phyloP scores from a whole-genome alignment of 768 basidiomycete species.

The Panaeolus cyanescens region DNA sequence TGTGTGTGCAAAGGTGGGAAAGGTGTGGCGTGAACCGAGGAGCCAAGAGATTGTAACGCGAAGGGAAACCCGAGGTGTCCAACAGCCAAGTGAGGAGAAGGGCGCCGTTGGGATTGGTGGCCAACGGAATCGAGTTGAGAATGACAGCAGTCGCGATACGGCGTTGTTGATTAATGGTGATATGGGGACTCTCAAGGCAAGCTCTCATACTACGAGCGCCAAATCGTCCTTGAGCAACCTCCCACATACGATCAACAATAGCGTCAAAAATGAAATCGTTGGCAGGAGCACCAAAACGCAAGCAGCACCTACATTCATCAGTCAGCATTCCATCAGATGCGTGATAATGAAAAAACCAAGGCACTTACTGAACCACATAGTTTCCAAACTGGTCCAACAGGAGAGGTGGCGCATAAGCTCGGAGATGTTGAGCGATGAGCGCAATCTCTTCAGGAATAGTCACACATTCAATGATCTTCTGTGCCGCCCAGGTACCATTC shows the following conservation, averaged over 20 bases:
- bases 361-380: conserved; percentile 85
- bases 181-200: conserved; percentile 89
- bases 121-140: conserved; percentile 95
- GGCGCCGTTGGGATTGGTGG: conserved; percentile 97
- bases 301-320: conserved; percentile 71
- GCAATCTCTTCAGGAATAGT: conserved; percentile 83
- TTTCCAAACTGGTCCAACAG: conserved; percentile 94
- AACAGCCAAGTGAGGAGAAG: conserved; percentile 95
- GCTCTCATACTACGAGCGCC: conserved; percentile 98
- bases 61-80: conserved; percentile 92
- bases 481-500: conserved; percentile 99
- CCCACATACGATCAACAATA: conserved; percentile 98
- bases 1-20: conserved; percentile 97
- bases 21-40: conserved; percentile 96
- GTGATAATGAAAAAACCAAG: neutral
- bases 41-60: conserved; percentile 92
- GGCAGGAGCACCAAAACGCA: conserved; percentile 86
- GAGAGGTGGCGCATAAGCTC: conserved; percentile 91
- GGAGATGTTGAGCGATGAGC: conserved; percentile 82
- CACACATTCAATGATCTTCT: conserved; percentile 98
- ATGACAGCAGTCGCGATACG: conserved; percentile 94
- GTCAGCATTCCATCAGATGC: neutral
- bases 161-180: conserved; percentile 88
- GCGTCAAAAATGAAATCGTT: conserved; percentile 98
- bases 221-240: conserved; percentile 96